Evolutionary conservation across 805 yeast species (phyloP).

Genomic region (Cyberlindnera xishuangbannaensis): DNA sequence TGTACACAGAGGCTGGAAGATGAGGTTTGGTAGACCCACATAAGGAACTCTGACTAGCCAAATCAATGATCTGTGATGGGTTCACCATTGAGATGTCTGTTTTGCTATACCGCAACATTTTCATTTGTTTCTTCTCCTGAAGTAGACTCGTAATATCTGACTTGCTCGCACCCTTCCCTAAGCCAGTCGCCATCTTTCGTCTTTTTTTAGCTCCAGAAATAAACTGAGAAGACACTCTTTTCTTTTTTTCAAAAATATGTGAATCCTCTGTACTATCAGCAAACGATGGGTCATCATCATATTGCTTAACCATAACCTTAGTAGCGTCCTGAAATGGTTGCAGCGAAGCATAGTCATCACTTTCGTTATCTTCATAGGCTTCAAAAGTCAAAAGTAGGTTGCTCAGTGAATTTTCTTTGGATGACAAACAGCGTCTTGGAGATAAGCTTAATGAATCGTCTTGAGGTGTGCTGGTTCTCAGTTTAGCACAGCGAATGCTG

Average conservation of each 20-base stretch:
- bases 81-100: no score
- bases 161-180: background rate
- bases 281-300: constrained; percentile 15
- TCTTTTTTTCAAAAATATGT: background rate
- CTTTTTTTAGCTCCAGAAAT: no score
- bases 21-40: background rate
- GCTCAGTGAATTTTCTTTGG: no score
- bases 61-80: background rate
- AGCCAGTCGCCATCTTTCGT: constrained; percentile 1
- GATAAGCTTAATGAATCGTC: no score
- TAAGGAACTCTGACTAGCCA: background rate
- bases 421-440: no score
- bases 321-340: constrained; percentile 6
- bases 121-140: no score
- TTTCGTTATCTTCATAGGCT: constrained; percentile 13
- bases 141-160: background rate
- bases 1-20: background rate
- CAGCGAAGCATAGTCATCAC: constrained; percentile 2
- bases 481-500: background rate
- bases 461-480: background rate
- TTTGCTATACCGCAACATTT: no score
- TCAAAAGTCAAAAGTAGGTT: constrained; percentile 9
- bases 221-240: no score
- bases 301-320: constrained; percentile 16
- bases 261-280: background rate